Base-by-base conservation (phyloP, 192 early-diverging fungal species). In the Funneliformis geosporum region DNA sequence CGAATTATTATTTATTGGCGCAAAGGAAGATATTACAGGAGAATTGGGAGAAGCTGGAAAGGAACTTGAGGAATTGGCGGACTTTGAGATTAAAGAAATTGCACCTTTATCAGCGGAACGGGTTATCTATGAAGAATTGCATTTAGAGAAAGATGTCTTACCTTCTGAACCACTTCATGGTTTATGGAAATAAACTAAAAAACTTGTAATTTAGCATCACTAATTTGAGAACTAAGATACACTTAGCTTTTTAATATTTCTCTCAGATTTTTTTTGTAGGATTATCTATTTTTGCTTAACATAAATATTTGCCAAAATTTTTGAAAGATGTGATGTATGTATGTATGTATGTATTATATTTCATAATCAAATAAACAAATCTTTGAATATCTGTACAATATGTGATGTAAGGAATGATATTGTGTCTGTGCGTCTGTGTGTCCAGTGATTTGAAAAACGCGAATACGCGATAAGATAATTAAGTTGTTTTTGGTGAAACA, bases 1-100 rank as follows among this genome's bases (percentile, higher is more conserved):
- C 16, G 86, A 86, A 47, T 18, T 86, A 43, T 60, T 86, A n/a
- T 67, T 86, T 2, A 85, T 86, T 55, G 86, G 86, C n/a, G 82
- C 86, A 11, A 60, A 74, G 8, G 80, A 83, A 4, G 79, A 86
- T 65, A 75, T 85, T 23, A n/a, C 38, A 6, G 67, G 44, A 14
- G 84, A 85, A 76, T 67, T 85, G 50, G 86, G 86, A 25, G 66
- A 79, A 23, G 76, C 79, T 14, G 84, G 82, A 2, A 62, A 85
- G 38, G 75, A 77, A 9, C 77, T 86, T 16, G 59, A 82, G 27
- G 62, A 81, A 7, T 61, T 70, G 60, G 84, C 83, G 33, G 81
- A 85, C 21, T 80, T 84, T 25, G 86, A 85, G 33, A 72, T 76
- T 5, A 72, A 80, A 27, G 50, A 79, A 10, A 65, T 86, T 9